phyloP scores from a whole-genome alignment of 2,329 filamentous ascomycete species.

The Penicillium sp. region DNA sequence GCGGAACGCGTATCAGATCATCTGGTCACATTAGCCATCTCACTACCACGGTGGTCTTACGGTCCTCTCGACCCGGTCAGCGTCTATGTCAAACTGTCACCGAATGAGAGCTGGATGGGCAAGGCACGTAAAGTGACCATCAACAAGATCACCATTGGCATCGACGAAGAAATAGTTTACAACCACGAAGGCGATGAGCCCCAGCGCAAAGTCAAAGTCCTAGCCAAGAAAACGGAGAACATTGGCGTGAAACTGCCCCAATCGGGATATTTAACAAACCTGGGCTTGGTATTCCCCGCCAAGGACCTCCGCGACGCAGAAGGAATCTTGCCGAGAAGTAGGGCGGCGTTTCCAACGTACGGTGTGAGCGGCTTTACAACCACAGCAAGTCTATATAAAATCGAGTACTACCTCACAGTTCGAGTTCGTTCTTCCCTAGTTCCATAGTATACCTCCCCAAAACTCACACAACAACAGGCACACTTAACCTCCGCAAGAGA shows the following conservation, averaged over 20 bases:
- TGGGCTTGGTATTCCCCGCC: constrained; percentile 85
- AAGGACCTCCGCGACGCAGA: constrained; percentile 85
- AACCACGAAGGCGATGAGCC: constrained; percentile 97
- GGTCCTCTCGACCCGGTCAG: constrained; percentile 92
- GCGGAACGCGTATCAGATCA: constrained; percentile 85
- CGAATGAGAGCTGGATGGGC: constrained; percentile 84
- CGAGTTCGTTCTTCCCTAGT: constrained; percentile 60
- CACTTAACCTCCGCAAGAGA: constrained; percentile 84
- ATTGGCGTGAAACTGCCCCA: constrained; percentile 85
- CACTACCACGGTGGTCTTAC: constrained; percentile 92
- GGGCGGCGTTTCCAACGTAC: constrained; percentile 84
- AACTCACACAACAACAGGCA: constrained; percentile 56
- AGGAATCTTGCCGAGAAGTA: constrained; percentile 80
- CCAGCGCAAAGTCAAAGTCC: constrained; percentile 79
- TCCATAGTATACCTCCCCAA: constrained; percentile 10
- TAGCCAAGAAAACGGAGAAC: constrained; percentile 77
- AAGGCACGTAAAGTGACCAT: constrained; percentile 93
- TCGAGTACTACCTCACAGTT: constrained; percentile 92
- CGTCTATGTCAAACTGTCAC: constrained; percentile 90
- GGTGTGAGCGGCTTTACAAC: constrained; percentile 89
- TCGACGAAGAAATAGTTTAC: constrained; percentile 98
- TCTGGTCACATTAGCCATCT: constrained; percentile 85
- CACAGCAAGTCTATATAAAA: constrained; percentile 90
- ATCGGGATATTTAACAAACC: constrained; percentile 86
- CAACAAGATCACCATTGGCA: constrained; percentile 85